phyloP scores from a whole-genome alignment of 768 basidiomycete genomes.

The Termitomyces heimii region DNA sequence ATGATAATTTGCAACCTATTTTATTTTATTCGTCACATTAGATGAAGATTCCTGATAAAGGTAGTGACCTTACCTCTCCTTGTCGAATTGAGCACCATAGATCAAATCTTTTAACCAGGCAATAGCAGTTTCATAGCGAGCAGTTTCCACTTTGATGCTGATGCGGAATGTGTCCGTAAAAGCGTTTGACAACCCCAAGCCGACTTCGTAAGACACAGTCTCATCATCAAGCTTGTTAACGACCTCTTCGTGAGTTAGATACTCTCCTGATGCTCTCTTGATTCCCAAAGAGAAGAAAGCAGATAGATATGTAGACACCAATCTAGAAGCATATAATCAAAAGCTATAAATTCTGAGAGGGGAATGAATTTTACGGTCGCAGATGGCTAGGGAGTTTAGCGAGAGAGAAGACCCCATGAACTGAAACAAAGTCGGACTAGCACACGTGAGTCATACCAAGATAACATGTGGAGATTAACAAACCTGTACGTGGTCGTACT shows the following conservation, averaged over 20 bases:
- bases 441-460: slow-evolving; percentile 3
- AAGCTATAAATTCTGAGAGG: background rate
- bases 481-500: slow-evolving; percentile 92
- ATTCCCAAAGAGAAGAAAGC: slow-evolving; percentile 90
- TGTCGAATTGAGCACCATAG: slow-evolving; percentile 69
- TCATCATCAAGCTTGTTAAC: slow-evolving; percentile 86
- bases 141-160: slow-evolving; percentile 78
- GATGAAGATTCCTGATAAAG: background rate
- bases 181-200: slow-evolving; percentile 54
- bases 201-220: slow-evolving; percentile 81
- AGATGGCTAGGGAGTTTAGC: slow-evolving; percentile 65
- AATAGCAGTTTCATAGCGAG: slow-evolving; percentile 74
- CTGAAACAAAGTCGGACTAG: slow-evolving; percentile 88
- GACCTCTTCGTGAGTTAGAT: slow-evolving; percentile 82
- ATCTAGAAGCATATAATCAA: slow-evolving; percentile 33
- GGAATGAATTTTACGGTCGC: slow-evolving; percentile 51
- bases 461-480: background rate
- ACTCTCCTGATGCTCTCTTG: slow-evolving; percentile 58
- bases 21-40: background rate
- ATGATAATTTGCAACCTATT: slow-evolving; percentile 73
- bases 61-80: slow-evolving; percentile 52
- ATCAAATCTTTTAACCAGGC: slow-evolving; percentile 83
- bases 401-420: slow-evolving; percentile 77
- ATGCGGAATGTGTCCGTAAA: slow-evolving; percentile 75
- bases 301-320: slow-evolving; percentile 70